Percentiles rank a stretch among this genome's conserved stretches.
Evolutionary conservation across 108 stramenopile genomes (phyloP).

Genomic region (Cyclostephanos tholiformis): DNA sequence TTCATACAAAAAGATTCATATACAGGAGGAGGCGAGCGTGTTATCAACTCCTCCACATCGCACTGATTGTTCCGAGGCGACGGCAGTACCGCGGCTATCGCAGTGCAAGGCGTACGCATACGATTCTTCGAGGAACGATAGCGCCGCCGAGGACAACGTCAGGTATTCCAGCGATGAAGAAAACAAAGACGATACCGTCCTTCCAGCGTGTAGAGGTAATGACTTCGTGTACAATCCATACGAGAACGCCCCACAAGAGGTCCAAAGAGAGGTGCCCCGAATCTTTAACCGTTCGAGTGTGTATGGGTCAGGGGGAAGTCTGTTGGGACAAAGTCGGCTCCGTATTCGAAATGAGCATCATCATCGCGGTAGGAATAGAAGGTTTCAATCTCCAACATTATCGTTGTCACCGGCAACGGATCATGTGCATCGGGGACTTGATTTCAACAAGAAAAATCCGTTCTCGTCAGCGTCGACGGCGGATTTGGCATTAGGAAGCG

Average conservation of each 20-base stretch:
- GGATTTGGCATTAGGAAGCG: slow-evolving; percentile 21
- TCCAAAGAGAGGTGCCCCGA: neutral
- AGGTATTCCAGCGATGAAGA: slow-evolving; percentile 23
- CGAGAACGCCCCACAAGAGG: slow-evolving; percentile 13
- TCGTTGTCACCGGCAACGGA: neutral
- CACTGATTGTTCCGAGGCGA: neutral
- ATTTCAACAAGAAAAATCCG: neutral
- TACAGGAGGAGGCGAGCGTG: neutral
- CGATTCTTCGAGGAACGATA: neutral
- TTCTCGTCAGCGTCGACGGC: slow-evolving; percentile 12
- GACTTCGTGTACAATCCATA: neutral
- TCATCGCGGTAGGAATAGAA: slow-evolving; percentile 9
- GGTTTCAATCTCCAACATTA: neutral
- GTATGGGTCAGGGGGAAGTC: neutral
- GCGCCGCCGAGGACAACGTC: neutral
- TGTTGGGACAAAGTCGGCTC: slow-evolving; percentile 13
- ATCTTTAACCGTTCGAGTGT: neutral
- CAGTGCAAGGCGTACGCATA: neutral
- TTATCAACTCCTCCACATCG: neutral
- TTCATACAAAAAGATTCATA: slow-evolving; percentile 3
- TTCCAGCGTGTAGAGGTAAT: neutral
- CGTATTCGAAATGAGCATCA: slow-evolving; percentile 8
- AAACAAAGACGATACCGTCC: neutral
- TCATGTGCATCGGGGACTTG: too few species aligned
- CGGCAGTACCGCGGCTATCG: slow-evolving; percentile 4